A percentile compares a stretch with the other conserved stretches of the same genome.
Evolutionary conservation across 805 yeast genomes (phyloP).

Genomic region (Candida saitoana): DNA sequence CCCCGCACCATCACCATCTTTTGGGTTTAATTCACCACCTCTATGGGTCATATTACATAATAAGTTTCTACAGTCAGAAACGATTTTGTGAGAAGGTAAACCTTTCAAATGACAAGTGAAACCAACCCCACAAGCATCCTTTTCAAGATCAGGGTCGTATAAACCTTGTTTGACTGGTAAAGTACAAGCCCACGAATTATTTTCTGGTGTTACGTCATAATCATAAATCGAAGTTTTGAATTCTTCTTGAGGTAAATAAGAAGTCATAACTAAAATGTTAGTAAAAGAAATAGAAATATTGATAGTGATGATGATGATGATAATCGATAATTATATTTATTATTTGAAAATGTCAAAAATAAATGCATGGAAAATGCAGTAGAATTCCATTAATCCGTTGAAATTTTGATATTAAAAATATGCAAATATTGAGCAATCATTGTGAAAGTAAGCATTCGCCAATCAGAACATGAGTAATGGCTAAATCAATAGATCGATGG

Average conservation of each 20-base stretch:
- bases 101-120: constrained; percentile 95
- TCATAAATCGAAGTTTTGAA: constrained; percentile 45
- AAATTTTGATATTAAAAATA: no score
- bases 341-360: no score
- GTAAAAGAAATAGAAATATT: neutral
- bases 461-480: no score
- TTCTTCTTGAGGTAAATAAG: constrained; percentile 39
- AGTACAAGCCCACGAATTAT: constrained; percentile 88
- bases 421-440: no score
- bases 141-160: constrained; percentile 89
- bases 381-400: no score
- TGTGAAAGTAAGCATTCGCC: no score
- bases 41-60: constrained; percentile 98
- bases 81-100: constrained; percentile 79
- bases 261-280: constrained; percentile 18
- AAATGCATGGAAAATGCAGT: no score
- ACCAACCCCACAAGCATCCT: constrained; percentile 99
- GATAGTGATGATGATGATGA: no score
- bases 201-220: constrained; percentile 72
- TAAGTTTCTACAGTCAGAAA: constrained; percentile 81
- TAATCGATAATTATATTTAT: no score
- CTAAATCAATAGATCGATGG: no score
- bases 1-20: constrained; percentile 99
- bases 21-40: constrained; percentile 97
- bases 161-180: constrained; percentile 85